A percentile compares a stretch with the other conserved stretches of the same genome.
Conservation (phyloP, 805 yeast genomes). For the Dipodascus albidus region DNA sequence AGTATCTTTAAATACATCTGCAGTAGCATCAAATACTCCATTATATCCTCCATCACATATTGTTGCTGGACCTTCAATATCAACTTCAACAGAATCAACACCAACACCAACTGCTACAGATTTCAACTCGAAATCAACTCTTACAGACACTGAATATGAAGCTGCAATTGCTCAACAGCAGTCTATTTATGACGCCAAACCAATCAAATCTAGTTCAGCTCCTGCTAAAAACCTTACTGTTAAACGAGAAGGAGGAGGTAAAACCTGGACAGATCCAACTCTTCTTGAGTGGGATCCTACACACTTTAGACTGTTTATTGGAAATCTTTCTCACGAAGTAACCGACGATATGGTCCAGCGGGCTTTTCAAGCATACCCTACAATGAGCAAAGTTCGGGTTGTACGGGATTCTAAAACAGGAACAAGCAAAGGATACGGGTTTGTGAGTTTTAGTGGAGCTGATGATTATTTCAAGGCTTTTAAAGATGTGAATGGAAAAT, state of each 20-base stretch:
- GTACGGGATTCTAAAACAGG: slow-evolving; percentile 39
- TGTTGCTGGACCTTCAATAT: neutral
- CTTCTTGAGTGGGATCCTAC: slow-evolving; percentile 55
- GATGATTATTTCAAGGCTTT: slow-evolving; percentile 62
- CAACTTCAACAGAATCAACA: neutral
- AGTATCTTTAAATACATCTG: no score
- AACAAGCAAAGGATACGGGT: slow-evolving; percentile 59
- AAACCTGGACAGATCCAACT: slow-evolving; percentile 36
- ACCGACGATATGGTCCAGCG: slow-evolving; percentile 42
- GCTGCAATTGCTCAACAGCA: slow-evolving; percentile 15
- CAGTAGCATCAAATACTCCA: neutral
- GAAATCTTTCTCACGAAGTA: slow-evolving; percentile 61
- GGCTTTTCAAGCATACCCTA: slow-evolving; percentile 42
- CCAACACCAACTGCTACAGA: neutral
- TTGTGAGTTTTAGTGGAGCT: slow-evolving; percentile 53
- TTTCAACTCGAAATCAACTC: neutral
- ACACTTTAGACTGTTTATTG: slow-evolving; percentile 64
- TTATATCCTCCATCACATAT: neutral
- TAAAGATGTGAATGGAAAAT: slow-evolving; percentile 66
- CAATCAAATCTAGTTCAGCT: slow-evolving; percentile 2
- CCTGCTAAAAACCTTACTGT: slow-evolving; percentile 24
- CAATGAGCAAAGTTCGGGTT: slow-evolving; percentile 47
- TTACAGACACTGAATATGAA: slow-evolving; percentile 11
- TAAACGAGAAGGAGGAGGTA: slow-evolving; percentile 35
- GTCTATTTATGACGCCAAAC: slow-evolving; percentile 8